Base-by-base conservation (phyloP, 805 yeast genomes). In the Starmerella tilneyi region DNA sequence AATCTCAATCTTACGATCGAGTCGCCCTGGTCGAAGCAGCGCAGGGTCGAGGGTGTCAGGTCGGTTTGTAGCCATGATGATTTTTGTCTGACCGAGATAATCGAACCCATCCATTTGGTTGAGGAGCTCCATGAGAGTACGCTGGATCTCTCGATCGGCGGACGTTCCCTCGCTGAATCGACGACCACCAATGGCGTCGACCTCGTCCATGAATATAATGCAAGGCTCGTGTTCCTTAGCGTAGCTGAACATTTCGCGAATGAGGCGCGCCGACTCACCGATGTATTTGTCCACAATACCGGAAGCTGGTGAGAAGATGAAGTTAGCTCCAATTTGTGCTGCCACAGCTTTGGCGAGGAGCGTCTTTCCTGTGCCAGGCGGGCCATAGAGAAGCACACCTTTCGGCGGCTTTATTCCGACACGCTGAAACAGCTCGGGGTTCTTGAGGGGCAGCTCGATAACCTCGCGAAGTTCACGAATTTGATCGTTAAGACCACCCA, bases 71-170 rank as follows among this genome's bases (percentile, higher is more conserved):
- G 98, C 98, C 98, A 89, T 89, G 59, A 89, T 89, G 43, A 89
- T 86, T 68, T 89, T 89, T 2, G 98, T 89, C 65, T 86, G 94
- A 22, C 98, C 98, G 59, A 89, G 73, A 47, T 85, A 82, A 63
- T 89, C 97, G 64, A 89, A 89, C 49, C 98, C 98, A 64, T 89
- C 98, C 97, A 89, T 88, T 67, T 92, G 97, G 62, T 89, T 89
- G 58, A 89, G 74, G 61, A 89, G 71, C 67, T 89, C 98, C 97
- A 89, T 88, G 61, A 89, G 72, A 3, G 97, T 89, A 69, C 98
- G 81, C 70, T 89, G 98, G 61, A 89, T 89, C 66, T 89, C 98
- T 66, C 98, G 81, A 68, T 89, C 98, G 3, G 98, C 97, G 8
- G 95, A 84, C 2, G 97, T 89, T 67, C 98, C 98, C 65, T 89